Evolutionary conservation across 331 rosid species (phyloP).

Genomic region (Saraca asoca): DNA sequence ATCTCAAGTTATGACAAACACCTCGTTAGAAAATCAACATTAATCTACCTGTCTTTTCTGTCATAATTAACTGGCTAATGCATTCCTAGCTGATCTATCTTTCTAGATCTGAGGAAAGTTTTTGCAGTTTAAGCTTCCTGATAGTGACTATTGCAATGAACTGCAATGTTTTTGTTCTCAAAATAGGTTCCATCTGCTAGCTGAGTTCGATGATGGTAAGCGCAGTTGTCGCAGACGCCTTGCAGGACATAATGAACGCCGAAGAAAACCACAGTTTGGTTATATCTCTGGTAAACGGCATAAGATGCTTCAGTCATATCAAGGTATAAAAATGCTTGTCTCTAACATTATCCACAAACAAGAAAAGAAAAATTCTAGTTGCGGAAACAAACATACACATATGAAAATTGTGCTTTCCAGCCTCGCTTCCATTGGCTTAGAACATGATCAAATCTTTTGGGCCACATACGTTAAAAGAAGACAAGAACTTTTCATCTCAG

Average conservation of each 20-base stretch:
- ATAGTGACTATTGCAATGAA: slow-evolving; percentile 23
- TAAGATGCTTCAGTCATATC: slow-evolving; percentile 56
- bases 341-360: neutral
- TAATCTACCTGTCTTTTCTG: slow-evolving; percentile 3
- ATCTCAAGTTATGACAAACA: neutral
- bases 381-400: neutral
- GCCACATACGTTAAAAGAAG: too few relatives aligned
- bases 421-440: neutral
- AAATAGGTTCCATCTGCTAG: slow-evolving; percentile 76
- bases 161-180: slow-evolving; percentile 11
- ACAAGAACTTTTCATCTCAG: too few relatives aligned
- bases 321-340: slow-evolving; percentile 48
- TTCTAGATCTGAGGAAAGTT: slow-evolving; percentile 23
- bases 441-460: neutral
- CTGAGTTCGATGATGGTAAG: slow-evolving; percentile 78
- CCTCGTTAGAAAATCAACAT: slow-evolving; percentile 7
- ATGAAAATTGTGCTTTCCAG: neutral
- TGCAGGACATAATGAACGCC: slow-evolving; percentile 85
- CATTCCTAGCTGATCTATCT: slow-evolving; percentile 16
- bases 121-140: slow-evolving; percentile 23
- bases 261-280: slow-evolving; percentile 74
- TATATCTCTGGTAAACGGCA: slow-evolving; percentile 50
- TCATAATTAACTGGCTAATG: slow-evolving; percentile 10
- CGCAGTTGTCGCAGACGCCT: slow-evolving; percentile 90
- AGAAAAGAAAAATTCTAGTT: neutral